A percentile compares a stretch with the other conserved stretches of the same genome.
Evolutionary conservation across 495 filamentous ascomycete species (phyloP).

Genomic region (Aspergillus diversus): DNA sequence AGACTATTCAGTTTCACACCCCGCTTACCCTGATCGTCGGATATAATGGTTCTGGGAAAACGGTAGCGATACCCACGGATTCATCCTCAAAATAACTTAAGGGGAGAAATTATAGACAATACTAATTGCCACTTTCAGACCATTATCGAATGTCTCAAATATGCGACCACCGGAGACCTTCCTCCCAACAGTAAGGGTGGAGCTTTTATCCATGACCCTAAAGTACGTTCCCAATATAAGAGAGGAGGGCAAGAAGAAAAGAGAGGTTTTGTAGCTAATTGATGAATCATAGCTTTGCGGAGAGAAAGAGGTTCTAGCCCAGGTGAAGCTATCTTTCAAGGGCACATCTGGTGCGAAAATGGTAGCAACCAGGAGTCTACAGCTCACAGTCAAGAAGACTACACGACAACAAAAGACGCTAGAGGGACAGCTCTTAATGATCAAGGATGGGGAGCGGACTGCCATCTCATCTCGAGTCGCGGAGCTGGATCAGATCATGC

Average conservation of each 20-base stretch:
- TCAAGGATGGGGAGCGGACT: constrained; percentile 79
- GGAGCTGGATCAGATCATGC: constrained; percentile 81
- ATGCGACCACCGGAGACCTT: constrained; percentile 91
- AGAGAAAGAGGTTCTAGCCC: constrained; percentile 88
- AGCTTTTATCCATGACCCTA: constrained; percentile 96
- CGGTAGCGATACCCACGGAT: constrained; percentile 43
- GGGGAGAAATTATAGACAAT: background rate
- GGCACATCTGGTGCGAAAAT: constrained; percentile 73
- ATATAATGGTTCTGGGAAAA: constrained; percentile 96
- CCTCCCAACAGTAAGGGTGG: constrained; percentile 93
- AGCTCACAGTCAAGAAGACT: constrained; percentile 84
- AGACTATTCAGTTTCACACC: constrained; percentile 87
- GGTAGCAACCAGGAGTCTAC: constrained; percentile 78
- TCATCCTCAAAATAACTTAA: background rate
- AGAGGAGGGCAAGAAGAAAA: too few relatives aligned
- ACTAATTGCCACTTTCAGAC: constrained; percentile 53
- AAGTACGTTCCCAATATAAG: constrained; percentile 46
- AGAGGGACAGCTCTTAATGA: constrained; percentile 73
- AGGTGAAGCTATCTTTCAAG: constrained; percentile 88
- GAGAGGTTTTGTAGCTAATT: background rate
- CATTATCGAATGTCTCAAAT: constrained; percentile 98
- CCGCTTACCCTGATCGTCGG: constrained; percentile 96
- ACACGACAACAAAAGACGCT: constrained; percentile 74
- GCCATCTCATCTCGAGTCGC: constrained; percentile 76
- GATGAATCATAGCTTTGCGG: constrained; percentile 63